These are phyloP conservation scores for Lachnellula subtilissima DNA, from an alignment of 2,329 filamentous ascomycete genomes.

Conservation along the genomic window DNA sequence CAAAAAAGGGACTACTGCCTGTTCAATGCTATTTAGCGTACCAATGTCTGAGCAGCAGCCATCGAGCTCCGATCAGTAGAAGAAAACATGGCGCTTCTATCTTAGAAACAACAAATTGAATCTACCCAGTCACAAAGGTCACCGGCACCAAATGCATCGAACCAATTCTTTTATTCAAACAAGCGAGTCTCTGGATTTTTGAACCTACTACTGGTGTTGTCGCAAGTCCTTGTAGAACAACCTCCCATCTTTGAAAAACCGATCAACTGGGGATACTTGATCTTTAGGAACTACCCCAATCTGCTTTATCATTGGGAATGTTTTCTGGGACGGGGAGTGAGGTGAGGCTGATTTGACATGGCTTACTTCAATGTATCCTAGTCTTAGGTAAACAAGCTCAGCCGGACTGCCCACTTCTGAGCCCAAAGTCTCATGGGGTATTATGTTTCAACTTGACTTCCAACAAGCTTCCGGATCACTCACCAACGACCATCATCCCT, in stretches of 20 bases:
- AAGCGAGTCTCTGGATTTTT: not conserved
- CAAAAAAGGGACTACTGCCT: no score
- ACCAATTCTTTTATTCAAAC: no score
- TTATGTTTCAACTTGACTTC: not conserved
- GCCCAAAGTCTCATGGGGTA: conserved; percentile 34
- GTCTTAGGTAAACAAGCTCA: conserved; percentile 47
- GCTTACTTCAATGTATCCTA: conserved; percentile 50
- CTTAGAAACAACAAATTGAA: no score
- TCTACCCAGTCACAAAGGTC: no score
- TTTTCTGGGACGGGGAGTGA: no score
- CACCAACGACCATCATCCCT: conserved; percentile 50
- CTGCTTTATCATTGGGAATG: not conserved
- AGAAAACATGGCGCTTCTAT: no score
- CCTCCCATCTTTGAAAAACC: conserved; percentile 45
- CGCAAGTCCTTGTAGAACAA: conserved; percentile 57
- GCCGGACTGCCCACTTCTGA: conserved; percentile 48
- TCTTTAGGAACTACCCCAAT: conserved; percentile 50
- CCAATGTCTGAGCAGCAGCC: no score
- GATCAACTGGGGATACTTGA: conserved; percentile 42
- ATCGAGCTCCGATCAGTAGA: no score
- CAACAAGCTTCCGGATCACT: conserved; percentile 25
- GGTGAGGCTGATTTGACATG: not conserved
- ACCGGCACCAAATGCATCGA: no score
- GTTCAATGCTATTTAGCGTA: no score
- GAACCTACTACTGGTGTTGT: not conserved